Evolutionary conservation across 2,329 filamentous ascomycete genomes (phyloP).

Genomic region (Nigrospora oryzae): DNA sequence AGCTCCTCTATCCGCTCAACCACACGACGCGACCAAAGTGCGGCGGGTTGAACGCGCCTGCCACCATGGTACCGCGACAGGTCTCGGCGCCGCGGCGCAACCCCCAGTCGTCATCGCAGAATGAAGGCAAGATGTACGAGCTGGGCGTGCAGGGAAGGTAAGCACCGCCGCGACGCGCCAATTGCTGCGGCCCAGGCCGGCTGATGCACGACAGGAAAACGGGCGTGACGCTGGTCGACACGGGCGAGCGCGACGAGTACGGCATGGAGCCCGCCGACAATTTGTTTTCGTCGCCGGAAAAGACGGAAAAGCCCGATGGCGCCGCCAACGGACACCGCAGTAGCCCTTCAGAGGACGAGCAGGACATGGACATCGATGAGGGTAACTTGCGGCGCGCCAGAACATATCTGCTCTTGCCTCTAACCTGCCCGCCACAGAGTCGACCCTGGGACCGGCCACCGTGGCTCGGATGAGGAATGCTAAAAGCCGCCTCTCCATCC

Average conservation of each 20-base stretch:
- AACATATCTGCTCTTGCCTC: slow-evolving; percentile 4
- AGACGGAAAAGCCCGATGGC: slow-evolving; percentile 22
- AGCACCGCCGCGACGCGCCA: slow-evolving; percentile 1
- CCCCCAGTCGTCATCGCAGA: slow-evolving; percentile 24
- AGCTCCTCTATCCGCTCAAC: no score
- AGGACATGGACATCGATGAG: slow-evolving; percentile 45
- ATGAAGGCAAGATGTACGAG: slow-evolving; percentile 40
- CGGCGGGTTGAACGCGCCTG: no score
- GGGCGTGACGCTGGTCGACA: slow-evolving; percentile 71
- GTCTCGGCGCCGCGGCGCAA: slow-evolving; percentile 24
- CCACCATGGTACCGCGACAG: slow-evolving; percentile 28
- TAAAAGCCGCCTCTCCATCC: slow-evolving; percentile 35
- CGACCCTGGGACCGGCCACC: slow-evolving; percentile 44
- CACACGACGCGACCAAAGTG: no score
- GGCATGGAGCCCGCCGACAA: slow-evolving; percentile 83
- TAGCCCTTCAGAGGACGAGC: slow-evolving; percentile 22
- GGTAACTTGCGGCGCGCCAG: slow-evolving; percentile 22
- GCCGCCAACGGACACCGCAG: slow-evolving; percentile 18
- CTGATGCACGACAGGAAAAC: slow-evolving; percentile 65
- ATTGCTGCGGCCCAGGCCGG: no score
- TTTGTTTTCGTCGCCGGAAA: slow-evolving; percentile 82
- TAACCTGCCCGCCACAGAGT: slow-evolving; percentile 27
- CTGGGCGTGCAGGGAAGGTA: slow-evolving; percentile 43
- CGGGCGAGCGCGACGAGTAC: slow-evolving; percentile 76
- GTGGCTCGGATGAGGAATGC: slow-evolving; percentile 40